These are phyloP conservation scores for Nothophoma quercina DNA, from an alignment of 2,329 filamentous ascomycete species.

Conservation along the genomic window DNA sequence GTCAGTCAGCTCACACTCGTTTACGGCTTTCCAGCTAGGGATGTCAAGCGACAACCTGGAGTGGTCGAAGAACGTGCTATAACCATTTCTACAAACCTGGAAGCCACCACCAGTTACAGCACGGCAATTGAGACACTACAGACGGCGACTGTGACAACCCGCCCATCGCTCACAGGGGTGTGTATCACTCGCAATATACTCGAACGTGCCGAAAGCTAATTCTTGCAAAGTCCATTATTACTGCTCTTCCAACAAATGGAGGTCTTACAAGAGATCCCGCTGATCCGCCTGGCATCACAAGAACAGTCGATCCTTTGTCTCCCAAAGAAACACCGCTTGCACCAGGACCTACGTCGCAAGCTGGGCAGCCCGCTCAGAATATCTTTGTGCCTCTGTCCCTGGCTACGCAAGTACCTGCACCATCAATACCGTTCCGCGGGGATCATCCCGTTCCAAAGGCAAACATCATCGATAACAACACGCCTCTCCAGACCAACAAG, in stretches of 20 bases:
- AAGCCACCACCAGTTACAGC: slow-evolving; percentile 43
- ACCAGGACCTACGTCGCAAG: slow-evolving; percentile 35
- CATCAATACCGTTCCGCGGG: slow-evolving; percentile 44
- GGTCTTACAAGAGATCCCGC: slow-evolving; percentile 40
- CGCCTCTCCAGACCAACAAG: slow-evolving; percentile 76
- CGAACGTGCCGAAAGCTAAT: slow-evolving; percentile 10
- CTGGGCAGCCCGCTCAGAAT: slow-evolving; percentile 28
- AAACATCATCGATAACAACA: slow-evolving; percentile 48
- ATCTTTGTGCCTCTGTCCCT: slow-evolving; percentile 52
- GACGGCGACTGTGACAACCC: slow-evolving; percentile 32
- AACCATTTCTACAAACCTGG: slow-evolving; percentile 27
- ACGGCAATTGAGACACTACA: slow-evolving; percentile 39
- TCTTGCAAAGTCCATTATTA: slow-evolving; percentile 36
- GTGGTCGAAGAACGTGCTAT: slow-evolving; percentile 32
- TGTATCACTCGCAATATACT: not conserved
- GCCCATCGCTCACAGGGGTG: slow-evolving; percentile 41
- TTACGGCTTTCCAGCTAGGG: slow-evolving; percentile 32
- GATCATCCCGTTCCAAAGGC: slow-evolving; percentile 54
- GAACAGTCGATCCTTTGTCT: slow-evolving; percentile 30
- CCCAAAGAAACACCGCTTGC: slow-evolving; percentile 39
- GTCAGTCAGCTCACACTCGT: slow-evolving; percentile 32
- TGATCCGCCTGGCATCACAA: slow-evolving; percentile 25
- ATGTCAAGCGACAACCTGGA: slow-evolving; percentile 17
- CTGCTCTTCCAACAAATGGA: slow-evolving; percentile 39
- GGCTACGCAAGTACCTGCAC: slow-evolving; percentile 49